A percentile compares a stretch with the other conserved stretches of the same genome.
Conservation (phyloP, 2,329 filamentous ascomycete species). For the Aquanectria penicillioides region DNA sequence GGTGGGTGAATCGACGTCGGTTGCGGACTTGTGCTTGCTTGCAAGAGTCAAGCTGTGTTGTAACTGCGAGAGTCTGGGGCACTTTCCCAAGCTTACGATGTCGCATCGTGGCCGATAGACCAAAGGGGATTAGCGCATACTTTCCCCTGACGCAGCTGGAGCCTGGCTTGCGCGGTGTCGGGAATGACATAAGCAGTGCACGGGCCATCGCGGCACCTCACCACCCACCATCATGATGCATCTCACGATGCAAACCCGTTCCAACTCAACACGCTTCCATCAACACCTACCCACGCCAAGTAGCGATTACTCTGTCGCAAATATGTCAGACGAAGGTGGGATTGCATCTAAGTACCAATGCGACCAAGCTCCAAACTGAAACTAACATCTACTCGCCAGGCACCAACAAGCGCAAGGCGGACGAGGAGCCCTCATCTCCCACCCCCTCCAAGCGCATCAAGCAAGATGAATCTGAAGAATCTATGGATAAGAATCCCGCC, state of each 20-base stretch:
- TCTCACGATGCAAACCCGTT: constrained; percentile 26
- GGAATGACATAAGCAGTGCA: constrained; percentile 46
- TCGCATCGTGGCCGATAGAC: constrained; percentile 48
- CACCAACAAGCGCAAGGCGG: constrained; percentile 81
- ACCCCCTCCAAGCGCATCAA: constrained; percentile 74
- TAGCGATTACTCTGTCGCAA: constrained; percentile 8
- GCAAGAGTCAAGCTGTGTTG: constrained; percentile 35
- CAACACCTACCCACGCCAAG: constrained; percentile 3
- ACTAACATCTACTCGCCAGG: constrained; percentile 46
- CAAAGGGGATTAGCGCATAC: constrained; percentile 44
- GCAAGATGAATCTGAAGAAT: constrained; percentile 49
- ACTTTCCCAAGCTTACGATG: constrained; percentile 45
- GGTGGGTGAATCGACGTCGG: neutral
- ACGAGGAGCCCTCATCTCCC: constrained; percentile 70
- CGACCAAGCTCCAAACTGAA: neutral
- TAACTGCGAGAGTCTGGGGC: constrained; percentile 26
- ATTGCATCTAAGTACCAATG: neutral
- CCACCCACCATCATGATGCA: constrained; percentile 38
- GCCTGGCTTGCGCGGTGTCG: neutral
- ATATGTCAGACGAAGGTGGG: constrained; percentile 42
- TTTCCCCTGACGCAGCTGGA: constrained; percentile 1
- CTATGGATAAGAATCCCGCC: constrained; percentile 57
- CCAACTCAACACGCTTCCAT: constrained; percentile 1
- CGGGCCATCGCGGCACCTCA: constrained; percentile 32
- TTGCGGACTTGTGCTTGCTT: constrained; percentile 20